phyloP scores from a whole-genome alignment of 305 asterid species.

The Coffea humblotiana region DNA sequence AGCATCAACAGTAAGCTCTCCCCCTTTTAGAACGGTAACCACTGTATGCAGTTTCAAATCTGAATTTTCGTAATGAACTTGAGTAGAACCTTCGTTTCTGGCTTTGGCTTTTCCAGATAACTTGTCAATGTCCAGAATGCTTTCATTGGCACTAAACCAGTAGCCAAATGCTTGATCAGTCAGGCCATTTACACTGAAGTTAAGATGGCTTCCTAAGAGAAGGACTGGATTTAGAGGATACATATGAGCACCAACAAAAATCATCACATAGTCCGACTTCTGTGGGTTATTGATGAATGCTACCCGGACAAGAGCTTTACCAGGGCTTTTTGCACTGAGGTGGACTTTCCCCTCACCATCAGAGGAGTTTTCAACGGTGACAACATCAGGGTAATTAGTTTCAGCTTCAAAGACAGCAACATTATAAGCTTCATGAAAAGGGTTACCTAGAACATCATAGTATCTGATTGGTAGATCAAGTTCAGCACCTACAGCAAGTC shows the following conservation, averaged over 20 bases:
- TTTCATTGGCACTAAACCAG: constrained; percentile 73
- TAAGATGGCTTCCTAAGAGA: constrained; percentile 54
- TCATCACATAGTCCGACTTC: constrained; percentile 60
- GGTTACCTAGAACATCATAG: constrained; percentile 69
- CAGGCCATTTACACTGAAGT: constrained; percentile 59
- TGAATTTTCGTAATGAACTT: constrained; percentile 46
- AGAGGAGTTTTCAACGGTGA: constrained; percentile 38
- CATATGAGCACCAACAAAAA: constrained; percentile 72
- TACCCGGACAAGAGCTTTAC: constrained; percentile 66
- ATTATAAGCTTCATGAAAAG: constrained; percentile 77
- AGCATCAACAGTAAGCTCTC: constrained; percentile 51
- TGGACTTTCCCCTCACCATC: constrained; percentile 48
- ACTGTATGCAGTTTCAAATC: constrained; percentile 55
- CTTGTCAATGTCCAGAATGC: constrained; percentile 49
- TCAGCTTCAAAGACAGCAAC: constrained; percentile 60
- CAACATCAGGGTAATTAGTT: constrained; percentile 69
- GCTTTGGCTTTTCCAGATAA: constrained; percentile 83
- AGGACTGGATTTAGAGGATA: constrained; percentile 73
- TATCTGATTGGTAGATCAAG: constrained; percentile 60
- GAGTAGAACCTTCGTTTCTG: constrained; percentile 57
- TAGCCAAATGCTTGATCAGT: constrained; percentile 50
- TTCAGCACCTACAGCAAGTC: constrained; percentile 62
- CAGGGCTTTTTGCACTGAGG: constrained; percentile 55
- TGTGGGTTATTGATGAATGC: constrained; percentile 46
- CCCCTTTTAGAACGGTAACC: constrained; percentile 63